Percentiles rank a stretch among this genome's conserved stretches.
Evolutionary conservation across 1,284 basidiomycete genomes (phyloP).

Genomic region (Puccinia hordei): DNA sequence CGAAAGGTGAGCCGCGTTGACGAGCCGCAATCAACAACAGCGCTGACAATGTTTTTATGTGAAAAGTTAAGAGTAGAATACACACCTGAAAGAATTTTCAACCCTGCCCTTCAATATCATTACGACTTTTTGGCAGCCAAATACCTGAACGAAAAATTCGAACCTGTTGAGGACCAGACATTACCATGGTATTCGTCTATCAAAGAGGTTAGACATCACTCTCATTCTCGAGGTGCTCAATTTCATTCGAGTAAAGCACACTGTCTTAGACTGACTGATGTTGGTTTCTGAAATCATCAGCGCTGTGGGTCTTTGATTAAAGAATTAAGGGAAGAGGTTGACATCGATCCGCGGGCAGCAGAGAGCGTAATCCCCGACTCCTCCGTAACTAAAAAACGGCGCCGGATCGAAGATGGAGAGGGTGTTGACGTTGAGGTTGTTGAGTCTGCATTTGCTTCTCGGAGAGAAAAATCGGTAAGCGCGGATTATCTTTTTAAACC

Average conservation of each 20-base stretch:
- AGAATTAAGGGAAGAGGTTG: constrained; percentile 72
- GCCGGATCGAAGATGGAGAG: constrained; percentile 23
- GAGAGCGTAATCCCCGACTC: neutral
- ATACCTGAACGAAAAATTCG: constrained; percentile 74
- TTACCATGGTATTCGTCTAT: constrained; percentile 76
- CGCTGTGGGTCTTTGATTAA: constrained; percentile 73
- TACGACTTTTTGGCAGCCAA: constrained; percentile 86
- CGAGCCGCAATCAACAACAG: neutral
- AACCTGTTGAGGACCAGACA: constrained; percentile 73
- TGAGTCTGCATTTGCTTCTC: constrained; percentile 17
- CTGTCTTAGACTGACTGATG: neutral
- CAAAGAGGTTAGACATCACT: constrained; percentile 61
- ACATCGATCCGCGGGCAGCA: constrained; percentile 56
- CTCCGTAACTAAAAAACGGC: constrained; percentile 22
- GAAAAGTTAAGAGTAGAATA: constrained; percentile 31
- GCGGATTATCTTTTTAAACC: neutral
- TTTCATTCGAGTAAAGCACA: neutral
- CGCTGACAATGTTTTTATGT: neutral
- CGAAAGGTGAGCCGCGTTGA: constrained; percentile 11
- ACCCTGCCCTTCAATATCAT: constrained; percentile 72
- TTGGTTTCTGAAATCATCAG: constrained; percentile 59
- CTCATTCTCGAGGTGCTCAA: neutral
- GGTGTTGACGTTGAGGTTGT: constrained; percentile 31
- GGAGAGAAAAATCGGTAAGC: constrained; percentile 30
- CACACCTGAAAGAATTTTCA: neutral